Conservation (phyloP, 768 basidiomycete genomes). For the Royoungia palumana region DNA sequence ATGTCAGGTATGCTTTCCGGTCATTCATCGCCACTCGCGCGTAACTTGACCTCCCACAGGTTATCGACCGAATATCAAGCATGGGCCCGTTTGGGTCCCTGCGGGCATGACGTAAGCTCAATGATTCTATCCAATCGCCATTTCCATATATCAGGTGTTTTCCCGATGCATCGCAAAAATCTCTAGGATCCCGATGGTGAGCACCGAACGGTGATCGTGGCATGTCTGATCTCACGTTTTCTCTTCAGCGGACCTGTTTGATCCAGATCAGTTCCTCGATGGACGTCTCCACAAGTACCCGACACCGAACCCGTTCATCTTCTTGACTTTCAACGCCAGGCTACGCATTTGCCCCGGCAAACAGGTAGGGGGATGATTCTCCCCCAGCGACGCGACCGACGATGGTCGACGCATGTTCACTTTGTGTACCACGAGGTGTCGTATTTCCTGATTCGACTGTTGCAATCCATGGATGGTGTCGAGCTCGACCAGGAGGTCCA, state of each 20-base stretch:
- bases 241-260: conserved; percentile 39
- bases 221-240: not conserved
- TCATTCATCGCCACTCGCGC: no score
- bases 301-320: conserved; percentile 61
- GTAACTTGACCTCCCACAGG: conserved; percentile 11
- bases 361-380: conserved; percentile 25
- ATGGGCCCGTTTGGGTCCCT: conserved; percentile 50
- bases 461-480: conserved; percentile 47
- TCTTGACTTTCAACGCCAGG: conserved; percentile 66
- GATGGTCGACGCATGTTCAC: conserved; percentile 19
- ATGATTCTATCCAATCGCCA: not conserved
- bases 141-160: conserved; percentile 18
- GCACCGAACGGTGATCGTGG: not conserved
- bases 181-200: conserved; percentile 30
- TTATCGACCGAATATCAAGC: conserved; percentile 12
- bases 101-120: conserved; percentile 28
- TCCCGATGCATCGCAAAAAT: conserved; percentile 34
- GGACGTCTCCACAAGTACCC: conserved; percentile 51
- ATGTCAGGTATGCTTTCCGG: conserved; percentile 16
- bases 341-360: conserved; percentile 62
- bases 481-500: conserved; percentile 38
- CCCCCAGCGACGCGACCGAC: not conserved
- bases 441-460: conserved; percentile 50
- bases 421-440: conserved; percentile 57
- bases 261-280: conserved; percentile 66